phyloP scores from a whole-genome alignment of 192 early-diverging fungal species.

The Thamnidium elegans region DNA sequence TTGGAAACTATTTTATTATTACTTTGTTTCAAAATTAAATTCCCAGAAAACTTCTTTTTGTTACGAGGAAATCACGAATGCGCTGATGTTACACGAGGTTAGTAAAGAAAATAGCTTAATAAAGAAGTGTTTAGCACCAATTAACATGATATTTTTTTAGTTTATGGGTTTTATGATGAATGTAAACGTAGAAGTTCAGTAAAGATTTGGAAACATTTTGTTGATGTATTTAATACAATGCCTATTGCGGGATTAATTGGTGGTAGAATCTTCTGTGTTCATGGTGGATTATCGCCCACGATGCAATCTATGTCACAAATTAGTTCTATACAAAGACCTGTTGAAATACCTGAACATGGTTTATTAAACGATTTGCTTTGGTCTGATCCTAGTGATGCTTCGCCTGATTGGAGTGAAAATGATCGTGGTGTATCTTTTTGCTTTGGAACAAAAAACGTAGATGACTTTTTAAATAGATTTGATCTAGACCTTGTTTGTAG shows the following conservation, averaged over 20 bases:
- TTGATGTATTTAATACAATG: conserved; percentile 88
- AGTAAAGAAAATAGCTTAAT: conserved; percentile 4
- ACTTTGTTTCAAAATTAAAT: conserved; percentile 96
- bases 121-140: not conserved
- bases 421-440: conserved; percentile 93
- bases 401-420: conserved; percentile 82
- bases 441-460: conserved; percentile 81
- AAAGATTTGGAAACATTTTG: conserved; percentile 91
- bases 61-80: conserved; percentile 96
- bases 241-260: conserved; percentile 91
- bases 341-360: conserved; percentile 91
- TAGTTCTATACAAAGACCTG: conserved; percentile 71
- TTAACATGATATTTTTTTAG: conserved; percentile 36
- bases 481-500: conserved; percentile 96
- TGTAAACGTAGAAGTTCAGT: conserved; percentile 85
- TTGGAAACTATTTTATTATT: conserved; percentile 93
- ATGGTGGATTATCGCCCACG: conserved; percentile 87
- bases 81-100: conserved; percentile 84
- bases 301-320: conserved; percentile 84
- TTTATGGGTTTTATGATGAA: conserved; percentile 97
- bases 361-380: conserved; percentile 88
- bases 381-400: conserved; percentile 86
- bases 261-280: conserved; percentile 92
- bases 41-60: conserved; percentile 94
- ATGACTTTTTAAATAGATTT: conserved; percentile 76